Evolutionary conservation across 192 early-diverging fungal species (phyloP).

Genomic region (Chytriomyces confervae): DNA sequence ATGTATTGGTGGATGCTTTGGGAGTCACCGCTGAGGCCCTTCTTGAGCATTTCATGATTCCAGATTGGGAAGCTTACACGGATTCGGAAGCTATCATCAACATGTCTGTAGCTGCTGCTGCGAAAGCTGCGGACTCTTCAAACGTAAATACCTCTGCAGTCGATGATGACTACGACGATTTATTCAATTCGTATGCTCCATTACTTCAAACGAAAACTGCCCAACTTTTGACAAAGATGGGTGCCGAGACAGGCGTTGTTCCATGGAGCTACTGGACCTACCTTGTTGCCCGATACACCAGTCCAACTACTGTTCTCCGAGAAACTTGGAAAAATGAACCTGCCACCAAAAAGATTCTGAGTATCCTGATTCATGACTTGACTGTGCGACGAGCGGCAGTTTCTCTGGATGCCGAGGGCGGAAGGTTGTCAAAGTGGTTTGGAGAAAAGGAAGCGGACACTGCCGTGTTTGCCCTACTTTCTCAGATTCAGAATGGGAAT

Average conservation of each 20-base stretch:
- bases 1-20: conserved; percentile 16
- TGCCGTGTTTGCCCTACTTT: conserved; percentile 7
- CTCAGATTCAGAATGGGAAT: not conserved
- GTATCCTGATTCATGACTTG: conserved; percentile 27
- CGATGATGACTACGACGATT: conserved; percentile 21
- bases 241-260: not conserved
- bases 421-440: conserved; percentile 13
- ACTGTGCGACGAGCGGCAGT: conserved; percentile 2
- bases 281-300: conserved; percentile 9
- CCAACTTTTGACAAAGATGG: conserved; percentile 18
- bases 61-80: conserved; percentile 2
- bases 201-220: not conserved
- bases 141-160: not conserved
- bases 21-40: conserved; percentile 2
- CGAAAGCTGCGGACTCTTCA: not conserved
- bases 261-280: conserved; percentile 32
- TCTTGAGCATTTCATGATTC: conserved; percentile 4
- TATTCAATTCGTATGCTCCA: conserved; percentile 19
- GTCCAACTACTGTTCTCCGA: not conserved
- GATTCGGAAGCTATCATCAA: not conserved
- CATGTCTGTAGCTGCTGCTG: not conserved
- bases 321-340: not conserved
- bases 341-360: not conserved
- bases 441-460: conserved; percentile 33
- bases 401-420: not conserved